Evolutionary conservation across 768 basidiomycete genomes (phyloP), one percentile per base, ranked within the genome.

Genomic region (Hericium rajendrae): DNA sequence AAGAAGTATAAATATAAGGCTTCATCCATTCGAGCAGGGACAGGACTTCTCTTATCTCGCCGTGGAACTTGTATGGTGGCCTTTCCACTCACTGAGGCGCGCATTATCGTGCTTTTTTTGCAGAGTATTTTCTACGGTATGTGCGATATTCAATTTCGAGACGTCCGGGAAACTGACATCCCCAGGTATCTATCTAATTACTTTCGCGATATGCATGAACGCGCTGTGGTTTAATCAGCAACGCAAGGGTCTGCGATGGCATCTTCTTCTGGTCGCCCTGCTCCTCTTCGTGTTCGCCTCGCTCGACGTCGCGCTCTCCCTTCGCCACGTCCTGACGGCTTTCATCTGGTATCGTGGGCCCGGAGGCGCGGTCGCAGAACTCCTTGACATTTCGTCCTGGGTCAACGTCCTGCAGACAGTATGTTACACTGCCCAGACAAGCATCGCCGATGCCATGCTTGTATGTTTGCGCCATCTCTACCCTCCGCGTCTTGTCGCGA

Each of bases 321-420:
- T 77, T 4, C 69, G 69, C 16, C 74, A 74, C 58, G 73, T 74
- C 57, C 62, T 79, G 13, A 69, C 74, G n/a, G 74, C 73, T 0
- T 77, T 76, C 55, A 65, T 77, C 18, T 67, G 65, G 37, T 70
- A 68, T 54, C 50, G 62, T 4, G 72, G 62, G 6, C 41, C 58
- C 3, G 60, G 70, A 1, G 66, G 70, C 48, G 66, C 76, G 0
- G 32, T 28, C 4, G 68, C 64, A 5, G 68, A 69, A 39, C 74
- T 77, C 55, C 60, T 66, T 15, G 53, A 72, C 51, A 73, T 72
- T 1, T 70, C 71, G 0, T 62, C 69, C 49, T 73, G 73, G 75
- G 65, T 76, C 22, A 73, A 72, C 57, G 73, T 77, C 9, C 71
- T 77, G 68, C 72, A 73, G 60, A 72, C 74, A 64, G 72, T 59